Evolutionary conservation across 148 eudicot genomes (phyloP), one percentile per base, ranked within the genome.

Genomic region (Salicornia ramosissima): DNA sequence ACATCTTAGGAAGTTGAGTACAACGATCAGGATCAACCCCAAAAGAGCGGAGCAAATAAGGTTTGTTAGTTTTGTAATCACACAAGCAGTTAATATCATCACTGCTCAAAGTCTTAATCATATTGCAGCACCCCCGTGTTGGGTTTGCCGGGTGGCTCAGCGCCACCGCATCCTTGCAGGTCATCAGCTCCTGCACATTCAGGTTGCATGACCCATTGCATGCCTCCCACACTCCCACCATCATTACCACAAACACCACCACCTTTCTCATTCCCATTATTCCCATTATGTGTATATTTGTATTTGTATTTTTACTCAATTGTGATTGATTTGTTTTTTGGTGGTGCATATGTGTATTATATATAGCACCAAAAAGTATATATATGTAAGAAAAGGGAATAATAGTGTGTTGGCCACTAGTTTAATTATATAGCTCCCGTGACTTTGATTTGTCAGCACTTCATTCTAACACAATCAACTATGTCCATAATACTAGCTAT

Each of bases 41-140:
- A 0, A 81, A 69, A 2, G 75, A 24, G 51, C 81, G 83, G 50
- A 86, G 34, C 69, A 73, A 8, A 2, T 16, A 39, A 1, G 83
- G 79, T 14, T 66, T 34, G 24, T 40, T 50, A 69, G 81, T 74
- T 72, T 78, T 56, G 1, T 71, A 75, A 36, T 79, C 71, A 69
- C 94, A 88, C 16, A 86, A 69, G 73, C 90, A 88, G n/a, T 53
- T 40, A 43, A 86, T 14, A 76, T 88, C 78, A 10, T 79, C 74
- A 6, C 68, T 70, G 0, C 73, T 50, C 5, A 84, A 77, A 8
- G 34, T 18, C 29, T 51, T 58, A 39, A 77, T 36, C 16, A 80
- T 78, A 5, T 71, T 36, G 66, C 88, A 84, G 47, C 94, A 86
- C 4, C 13, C 60, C 9, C 67, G 30, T 2, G 85, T 50, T 8